Evolutionary conservation across 2,329 filamentous ascomycete genomes (phyloP), one percentile per base, ranked within the genome.

Genomic region (Botrytis hyacinthi): DNA sequence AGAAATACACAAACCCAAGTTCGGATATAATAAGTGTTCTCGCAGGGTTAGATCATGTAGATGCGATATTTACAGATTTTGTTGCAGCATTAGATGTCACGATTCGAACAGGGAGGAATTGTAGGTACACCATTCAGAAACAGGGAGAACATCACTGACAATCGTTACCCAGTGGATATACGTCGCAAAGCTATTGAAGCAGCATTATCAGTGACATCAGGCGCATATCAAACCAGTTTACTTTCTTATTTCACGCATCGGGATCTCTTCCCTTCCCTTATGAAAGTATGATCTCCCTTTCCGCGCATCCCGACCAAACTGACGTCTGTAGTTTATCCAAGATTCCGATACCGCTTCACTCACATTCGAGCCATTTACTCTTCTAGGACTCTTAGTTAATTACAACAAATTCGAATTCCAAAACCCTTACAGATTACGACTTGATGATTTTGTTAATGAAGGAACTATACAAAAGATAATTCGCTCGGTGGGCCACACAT

Each of bases 341-440:
- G 93, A 97, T 77, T 88, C 91, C 62, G 90, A 94, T 75, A 86
- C 87, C 37, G 85, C 88, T 48, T 84, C 86, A 29, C 86, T 87
- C 79, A 89, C 89, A 73, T 88, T 93, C 61, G 89, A 93, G 74
- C 92, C 95, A 0, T 94, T 98, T 77, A 89, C 92, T 22, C 87
- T 98, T 16, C 86, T 98, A 32, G 95, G 95, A 20, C 86, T 98
- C 6, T 85, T 99, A 71, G 93, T 93, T 76, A 99, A 98, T 83
- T 98, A 98, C 87, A 98, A 99, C 87, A 99, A 98, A 82, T 99
- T 99, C 80, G 96, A 99, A 82, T 95, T 97, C 73, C 95, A 97
- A 81, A 99, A 99, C 78, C 95, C 95, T 0, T 99, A 99, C 79
- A 92, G 96, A 79, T 85, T 97, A 76, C 92, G 95, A 42, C 87